Evolutionary conservation across 257 asterid species (phyloP).

Genomic region (Mentha longifolia): DNA sequence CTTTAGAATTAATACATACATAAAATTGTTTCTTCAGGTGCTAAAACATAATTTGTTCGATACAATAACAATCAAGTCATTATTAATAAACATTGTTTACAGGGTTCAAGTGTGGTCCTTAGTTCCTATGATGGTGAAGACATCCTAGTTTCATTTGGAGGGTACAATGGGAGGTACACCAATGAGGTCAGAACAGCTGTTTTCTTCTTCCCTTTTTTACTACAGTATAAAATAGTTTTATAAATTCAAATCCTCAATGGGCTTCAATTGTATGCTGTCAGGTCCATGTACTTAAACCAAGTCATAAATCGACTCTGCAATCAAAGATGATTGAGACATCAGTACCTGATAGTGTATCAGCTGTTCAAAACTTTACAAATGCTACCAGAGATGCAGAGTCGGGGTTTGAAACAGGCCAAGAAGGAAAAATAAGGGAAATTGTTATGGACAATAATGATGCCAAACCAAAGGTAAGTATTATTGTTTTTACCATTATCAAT

Average conservation of each 20-base stretch:
- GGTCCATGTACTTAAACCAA: slow-evolving; percentile 94
- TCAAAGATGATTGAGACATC: slow-evolving; percentile 73
- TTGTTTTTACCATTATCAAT: slow-evolving; percentile 21
- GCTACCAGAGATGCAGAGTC: slow-evolving; percentile 87
- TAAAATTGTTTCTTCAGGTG: not conserved
- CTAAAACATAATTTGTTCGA: not conserved
- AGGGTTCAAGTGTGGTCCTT: slow-evolving; percentile 93
- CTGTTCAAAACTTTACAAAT: slow-evolving; percentile 81
- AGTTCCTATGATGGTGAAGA: slow-evolving; percentile 83
- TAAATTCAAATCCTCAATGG: slow-evolving; percentile 32
- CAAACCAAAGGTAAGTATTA: slow-evolving; percentile 59
- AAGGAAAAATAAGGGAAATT: slow-evolving; percentile 79
- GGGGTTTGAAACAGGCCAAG: slow-evolving; percentile 77
- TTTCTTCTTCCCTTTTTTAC: slow-evolving; percentile 18
- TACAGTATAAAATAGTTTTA: slow-evolving; percentile 21
- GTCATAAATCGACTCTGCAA: slow-evolving; percentile 85
- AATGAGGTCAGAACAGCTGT: slow-evolving; percentile 70
- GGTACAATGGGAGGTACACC: slow-evolving; percentile 96
- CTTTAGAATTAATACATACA: not conserved
- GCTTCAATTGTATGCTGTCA: slow-evolving; percentile 40
- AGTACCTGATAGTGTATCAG: slow-evolving; percentile 87
- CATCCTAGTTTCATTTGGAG: slow-evolving; percentile 92
- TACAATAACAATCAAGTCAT: slow-evolving; percentile 8
- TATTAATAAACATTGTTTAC: slow-evolving; percentile 32
- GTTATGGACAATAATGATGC: slow-evolving; percentile 57